Evolutionary conservation across 2,329 filamentous ascomycete species (phyloP).

Genomic region (Aspergillus quadricinctus): DNA sequence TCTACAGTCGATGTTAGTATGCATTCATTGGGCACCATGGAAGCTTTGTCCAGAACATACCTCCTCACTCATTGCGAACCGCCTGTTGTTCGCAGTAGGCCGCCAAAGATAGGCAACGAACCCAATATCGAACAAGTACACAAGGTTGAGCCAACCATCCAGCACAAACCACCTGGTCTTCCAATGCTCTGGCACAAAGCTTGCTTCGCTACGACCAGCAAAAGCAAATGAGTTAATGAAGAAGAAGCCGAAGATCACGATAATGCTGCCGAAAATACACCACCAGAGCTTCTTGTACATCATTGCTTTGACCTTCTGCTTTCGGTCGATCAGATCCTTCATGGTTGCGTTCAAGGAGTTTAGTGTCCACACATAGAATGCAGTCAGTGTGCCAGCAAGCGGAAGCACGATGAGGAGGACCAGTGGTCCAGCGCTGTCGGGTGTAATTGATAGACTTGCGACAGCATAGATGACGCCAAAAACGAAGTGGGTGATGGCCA

Average conservation of each 20-base stretch:
- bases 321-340: constrained; percentile 91
- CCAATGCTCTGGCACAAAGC: constrained; percentile 96
- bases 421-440: constrained; percentile 82
- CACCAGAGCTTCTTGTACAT: constrained; percentile 99
- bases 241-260: constrained; percentile 97
- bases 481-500: constrained; percentile 88
- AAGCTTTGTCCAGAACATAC: constrained; percentile 33
- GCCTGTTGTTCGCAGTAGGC: constrained; percentile 90
- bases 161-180: constrained; percentile 96
- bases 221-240: constrained; percentile 98
- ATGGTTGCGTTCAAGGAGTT: constrained; percentile 93
- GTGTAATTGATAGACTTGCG: constrained; percentile 81
- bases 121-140: constrained; percentile 88
- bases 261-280: constrained; percentile 86
- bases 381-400: constrained; percentile 84
- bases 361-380: constrained; percentile 97
- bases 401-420: constrained; percentile 91
- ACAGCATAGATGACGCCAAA: constrained; percentile 93
- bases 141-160: constrained; percentile 94
- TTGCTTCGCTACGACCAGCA: constrained; percentile 74
- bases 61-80: constrained; percentile 99
- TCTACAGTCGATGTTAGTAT: constrained; percentile 44
- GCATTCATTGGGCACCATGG: background rate
- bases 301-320: constrained; percentile 84
- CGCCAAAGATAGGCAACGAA: constrained; percentile 96